Evolutionary conservation across 208 protist species (phyloP).

Genomic region (Porcisia hertigi): DNA sequence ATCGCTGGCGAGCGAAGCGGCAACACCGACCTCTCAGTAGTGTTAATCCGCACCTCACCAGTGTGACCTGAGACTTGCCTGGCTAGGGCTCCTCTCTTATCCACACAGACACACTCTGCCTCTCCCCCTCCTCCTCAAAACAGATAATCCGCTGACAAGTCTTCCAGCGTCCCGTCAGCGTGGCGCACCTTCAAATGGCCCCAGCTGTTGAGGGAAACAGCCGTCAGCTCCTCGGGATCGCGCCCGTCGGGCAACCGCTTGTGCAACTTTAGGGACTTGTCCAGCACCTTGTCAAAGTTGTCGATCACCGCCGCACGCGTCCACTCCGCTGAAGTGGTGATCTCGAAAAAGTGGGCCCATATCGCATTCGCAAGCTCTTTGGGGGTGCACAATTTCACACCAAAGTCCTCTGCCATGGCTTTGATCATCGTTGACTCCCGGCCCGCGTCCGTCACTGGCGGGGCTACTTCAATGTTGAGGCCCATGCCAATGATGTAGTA

Average conservation of each 20-base stretch:
- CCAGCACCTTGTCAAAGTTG: slow-evolving; percentile 57
- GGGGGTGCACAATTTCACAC: slow-evolving; percentile 6
- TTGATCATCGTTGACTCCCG: slow-evolving; percentile 42
- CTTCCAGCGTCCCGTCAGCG: slow-evolving; percentile 42
- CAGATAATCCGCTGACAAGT: slow-evolving; percentile 62
- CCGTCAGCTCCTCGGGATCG: slow-evolving; percentile 41
- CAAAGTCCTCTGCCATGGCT: slow-evolving; percentile 29
- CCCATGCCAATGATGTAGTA: slow-evolving; percentile 70
- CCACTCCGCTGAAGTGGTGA: slow-evolving; percentile 18
- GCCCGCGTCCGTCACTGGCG: slow-evolving; percentile 51
- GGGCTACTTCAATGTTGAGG: slow-evolving; percentile 57
- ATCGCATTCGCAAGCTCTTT: slow-evolving; percentile 42
- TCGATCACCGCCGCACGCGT: slow-evolving; percentile 35
- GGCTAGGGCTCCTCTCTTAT: too few species aligned
- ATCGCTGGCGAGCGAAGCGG: too few species aligned
- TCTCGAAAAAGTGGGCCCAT: slow-evolving; percentile 43
- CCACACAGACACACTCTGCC: too few species aligned
- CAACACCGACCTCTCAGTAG: too few species aligned
- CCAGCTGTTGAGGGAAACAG: slow-evolving; percentile 57
- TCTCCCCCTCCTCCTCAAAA: slow-evolving; percentile 28
- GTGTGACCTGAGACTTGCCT: too few species aligned
- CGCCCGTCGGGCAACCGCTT: slow-evolving; percentile 40
- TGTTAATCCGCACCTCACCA: too few species aligned
- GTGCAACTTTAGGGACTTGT: slow-evolving; percentile 41
- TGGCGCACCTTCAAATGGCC: slow-evolving; percentile 57